Conservation (phyloP, 2,329 filamentous ascomycete species). For the Chalaropsis thielavioides region DNA sequence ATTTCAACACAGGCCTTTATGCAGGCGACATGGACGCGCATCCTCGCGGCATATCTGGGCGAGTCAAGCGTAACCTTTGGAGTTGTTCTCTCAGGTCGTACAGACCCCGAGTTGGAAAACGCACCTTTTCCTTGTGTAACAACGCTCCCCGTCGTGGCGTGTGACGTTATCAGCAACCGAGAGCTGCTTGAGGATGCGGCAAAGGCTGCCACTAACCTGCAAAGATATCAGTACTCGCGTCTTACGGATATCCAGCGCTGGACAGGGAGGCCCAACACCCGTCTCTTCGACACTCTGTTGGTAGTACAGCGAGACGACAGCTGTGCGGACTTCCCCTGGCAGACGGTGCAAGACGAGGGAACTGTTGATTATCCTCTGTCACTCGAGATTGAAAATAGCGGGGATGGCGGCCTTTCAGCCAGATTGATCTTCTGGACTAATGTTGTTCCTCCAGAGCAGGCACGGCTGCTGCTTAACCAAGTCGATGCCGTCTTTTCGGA, state of each 20-base stretch:
- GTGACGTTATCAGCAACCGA: constrained; percentile 31
- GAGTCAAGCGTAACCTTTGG: constrained; percentile 65
- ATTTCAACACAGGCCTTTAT: constrained; percentile 62
- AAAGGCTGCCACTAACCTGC: constrained; percentile 46
- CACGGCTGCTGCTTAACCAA: constrained; percentile 50
- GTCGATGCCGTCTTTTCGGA: constrained; percentile 53
- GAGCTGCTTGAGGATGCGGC: constrained; percentile 50
- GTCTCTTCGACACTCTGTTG: constrained; percentile 72
- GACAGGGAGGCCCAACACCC: constrained; percentile 48
- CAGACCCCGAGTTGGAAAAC: constrained; percentile 41
- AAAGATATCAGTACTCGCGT: constrained; percentile 57
- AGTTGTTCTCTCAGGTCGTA: constrained; percentile 62
- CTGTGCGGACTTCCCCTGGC: constrained; percentile 36
- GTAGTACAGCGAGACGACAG: constrained; percentile 49
- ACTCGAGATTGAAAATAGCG: constrained; percentile 54
- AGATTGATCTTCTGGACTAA: constrained; percentile 52
- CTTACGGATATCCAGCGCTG: constrained; percentile 59
- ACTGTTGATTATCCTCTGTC: constrained; percentile 67
- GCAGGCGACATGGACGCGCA: constrained; percentile 62
- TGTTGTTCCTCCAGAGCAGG: constrained; percentile 54
- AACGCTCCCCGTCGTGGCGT: constrained; percentile 55
- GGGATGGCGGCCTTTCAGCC: constrained; percentile 37
- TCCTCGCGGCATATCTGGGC: constrained; percentile 64
- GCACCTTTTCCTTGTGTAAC: constrained; percentile 66
- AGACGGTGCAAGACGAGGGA: constrained; percentile 48